Conservation (phyloP, 495 filamentous ascomycete genomes). For the Pyrenopolyporus hunteri region DNA sequence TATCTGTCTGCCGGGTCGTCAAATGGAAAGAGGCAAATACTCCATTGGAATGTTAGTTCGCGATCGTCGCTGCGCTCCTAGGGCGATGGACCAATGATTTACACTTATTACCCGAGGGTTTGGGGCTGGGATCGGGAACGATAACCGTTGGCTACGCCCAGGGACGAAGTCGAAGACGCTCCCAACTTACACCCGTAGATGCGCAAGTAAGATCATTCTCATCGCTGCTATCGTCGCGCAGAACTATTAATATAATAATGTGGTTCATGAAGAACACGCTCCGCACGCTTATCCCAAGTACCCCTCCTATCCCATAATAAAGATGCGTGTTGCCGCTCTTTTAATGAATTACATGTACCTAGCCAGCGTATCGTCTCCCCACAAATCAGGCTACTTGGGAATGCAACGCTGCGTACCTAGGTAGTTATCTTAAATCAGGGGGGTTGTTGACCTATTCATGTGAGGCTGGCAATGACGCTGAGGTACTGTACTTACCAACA, state of each 20-base stretch:
- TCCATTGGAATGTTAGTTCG: slow-evolving; percentile 5
- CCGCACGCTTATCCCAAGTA: slow-evolving; percentile 1
- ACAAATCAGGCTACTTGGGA: slow-evolving; percentile 19
- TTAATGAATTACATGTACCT: slow-evolving; percentile 33
- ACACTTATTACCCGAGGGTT: slow-evolving; percentile 31
- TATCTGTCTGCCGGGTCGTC: not conserved
- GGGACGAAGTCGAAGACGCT: slow-evolving; percentile 5
- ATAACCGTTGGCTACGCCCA: slow-evolving; percentile 12
- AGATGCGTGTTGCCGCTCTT: slow-evolving; percentile 34
- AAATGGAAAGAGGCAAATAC: slow-evolving; percentile 2
- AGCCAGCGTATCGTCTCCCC: slow-evolving; percentile 21
- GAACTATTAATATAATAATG: slow-evolving; percentile 28
- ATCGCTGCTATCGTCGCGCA: slow-evolving; percentile 26
- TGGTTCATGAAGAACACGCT: slow-evolving; percentile 10
- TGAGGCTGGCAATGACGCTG: too few species aligned
- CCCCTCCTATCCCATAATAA: slow-evolving; percentile 19
- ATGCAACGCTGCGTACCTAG: slow-evolving; percentile 20
- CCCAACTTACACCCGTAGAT: slow-evolving; percentile 5
- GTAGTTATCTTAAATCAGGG: slow-evolving; percentile 29
- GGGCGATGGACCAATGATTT: slow-evolving; percentile 26
- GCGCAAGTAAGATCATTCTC: slow-evolving; percentile 8
- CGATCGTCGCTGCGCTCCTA: slow-evolving; percentile 10
- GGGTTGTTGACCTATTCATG: too few species aligned
- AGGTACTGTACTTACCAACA: too few species aligned
- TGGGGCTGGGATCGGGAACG: slow-evolving; percentile 26